These are phyloP conservation scores for Starmera caribaea DNA, from an alignment of 805 yeast species.

Conservation along the genomic window DNA sequence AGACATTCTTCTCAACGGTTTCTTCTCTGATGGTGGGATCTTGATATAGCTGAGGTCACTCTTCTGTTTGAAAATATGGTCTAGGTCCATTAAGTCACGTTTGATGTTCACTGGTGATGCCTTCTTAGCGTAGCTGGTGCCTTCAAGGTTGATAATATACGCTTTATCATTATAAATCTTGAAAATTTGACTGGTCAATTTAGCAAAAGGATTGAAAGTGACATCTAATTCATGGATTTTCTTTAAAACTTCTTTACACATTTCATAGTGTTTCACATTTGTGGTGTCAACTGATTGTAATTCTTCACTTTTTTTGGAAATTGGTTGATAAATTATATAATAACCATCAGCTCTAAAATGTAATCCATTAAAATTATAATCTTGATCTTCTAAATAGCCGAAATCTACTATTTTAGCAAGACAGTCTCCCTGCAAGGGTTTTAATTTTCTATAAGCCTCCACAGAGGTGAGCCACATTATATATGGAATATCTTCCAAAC, in stretches of 20 bases:
- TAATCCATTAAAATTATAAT: conserved; percentile 7
- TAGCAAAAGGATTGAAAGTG: conserved; percentile 11
- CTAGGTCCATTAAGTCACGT: conserved; percentile 9
- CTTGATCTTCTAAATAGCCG: conserved; percentile 18
- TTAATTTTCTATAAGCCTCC: conserved; percentile 11
- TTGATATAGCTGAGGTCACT: not conserved
- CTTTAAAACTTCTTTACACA: conserved; percentile 7
- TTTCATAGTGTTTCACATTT: conserved; percentile 7
- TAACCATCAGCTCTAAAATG: conserved; percentile 19
- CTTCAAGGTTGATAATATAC: conserved; percentile 16
- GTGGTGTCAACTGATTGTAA: conserved; percentile 6
- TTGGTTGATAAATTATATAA: conserved; percentile 16
- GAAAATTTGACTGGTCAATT: conserved; percentile 9
- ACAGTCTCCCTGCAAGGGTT: conserved; percentile 13
- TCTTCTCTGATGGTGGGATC: not conserved
- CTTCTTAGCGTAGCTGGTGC: not conserved
- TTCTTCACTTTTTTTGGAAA: conserved; percentile 8
- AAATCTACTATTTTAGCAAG: conserved; percentile 15
- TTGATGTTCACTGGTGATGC: not conserved
- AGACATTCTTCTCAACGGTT: not conserved
- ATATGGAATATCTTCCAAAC: not conserved
- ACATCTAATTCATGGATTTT: conserved; percentile 15
- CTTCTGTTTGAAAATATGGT: conserved; percentile 6
- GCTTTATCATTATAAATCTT: conserved; percentile 11
- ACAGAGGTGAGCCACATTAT: conserved; percentile 14